Evolutionary conservation across 192 early-diverging fungal genomes (phyloP), one percentile per base, ranked within the genome.

Genomic region (Backusella morwellensis): DNA sequence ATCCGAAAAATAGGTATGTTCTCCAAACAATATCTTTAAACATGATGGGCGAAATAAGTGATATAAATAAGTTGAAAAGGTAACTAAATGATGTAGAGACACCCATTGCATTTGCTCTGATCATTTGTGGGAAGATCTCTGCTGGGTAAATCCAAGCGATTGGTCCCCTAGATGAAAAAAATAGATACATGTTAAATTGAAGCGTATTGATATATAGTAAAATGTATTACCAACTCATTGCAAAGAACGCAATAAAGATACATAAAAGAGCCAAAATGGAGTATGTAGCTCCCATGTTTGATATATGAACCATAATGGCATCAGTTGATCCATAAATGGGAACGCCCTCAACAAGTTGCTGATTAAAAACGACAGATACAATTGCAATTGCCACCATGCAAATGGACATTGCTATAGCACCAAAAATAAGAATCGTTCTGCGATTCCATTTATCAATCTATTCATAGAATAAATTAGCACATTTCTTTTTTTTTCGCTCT

Each of bases 61-160:
- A 29, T 29, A 72, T 47, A 34, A 72, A 52, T 50, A 72, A 14
- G 17, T 72, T 40, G 21, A 23, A 32, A 52, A 40, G 44, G 32
- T 47, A 72, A 52, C 41, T 72, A 14, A 44, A 40, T 17, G 70
- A 89, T 8, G 94, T 95, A 1, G 92, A 89, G 3, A 95, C 75
- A 23, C 91, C 92, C 72, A 93, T 89, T 38, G 92, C 95, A 83
- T 96, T 96, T 66, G 94, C 89, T 44, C 96, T 90, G 35, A 95
- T 75, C 35, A 86, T 88, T 76, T 94, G 91, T 0, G 95, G 93
- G 21, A 93, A 87, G 54, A 95, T 85, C 76, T 97, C 96, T 19
- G 94, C 90, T 4, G 92, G 84, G 47, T 92, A 88, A 17, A 95
- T 81, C 94, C 94, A 96, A 15, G 87, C 88, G 23, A 94, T 88